These are phyloP conservation scores for Sporothrix mexicana DNA, from an alignment of 2,329 filamentous ascomycete genomes.

Conservation along the genomic window DNA sequence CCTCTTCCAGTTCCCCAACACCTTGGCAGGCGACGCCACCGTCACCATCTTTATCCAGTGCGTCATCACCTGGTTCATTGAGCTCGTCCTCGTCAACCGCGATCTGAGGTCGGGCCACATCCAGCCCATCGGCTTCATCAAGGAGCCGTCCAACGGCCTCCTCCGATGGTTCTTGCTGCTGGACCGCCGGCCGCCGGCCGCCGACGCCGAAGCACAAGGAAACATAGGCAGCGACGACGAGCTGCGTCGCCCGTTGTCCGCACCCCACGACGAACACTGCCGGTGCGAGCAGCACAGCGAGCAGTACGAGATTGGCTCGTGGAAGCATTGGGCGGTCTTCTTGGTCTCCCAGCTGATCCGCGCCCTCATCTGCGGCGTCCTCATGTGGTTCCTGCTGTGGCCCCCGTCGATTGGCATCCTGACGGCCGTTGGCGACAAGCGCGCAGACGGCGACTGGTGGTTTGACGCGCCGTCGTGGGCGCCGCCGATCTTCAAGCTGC, in stretches of 20 bases:
- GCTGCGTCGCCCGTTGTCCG: constrained; percentile 25
- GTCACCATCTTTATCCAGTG: constrained; percentile 59
- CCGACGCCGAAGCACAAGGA: neutral
- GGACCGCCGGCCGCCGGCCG: constrained; percentile 39
- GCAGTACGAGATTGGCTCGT: constrained; percentile 41
- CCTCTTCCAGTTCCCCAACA: constrained; percentile 58
- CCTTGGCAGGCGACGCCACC: constrained; percentile 56
- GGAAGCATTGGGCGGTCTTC: constrained; percentile 45
- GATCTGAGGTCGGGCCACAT: constrained; percentile 54
- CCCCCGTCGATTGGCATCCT: constrained; percentile 52
- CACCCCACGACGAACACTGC: constrained; percentile 35
- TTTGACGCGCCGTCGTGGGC: constrained; percentile 51
- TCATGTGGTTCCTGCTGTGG: constrained; percentile 53
- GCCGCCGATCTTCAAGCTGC: constrained; percentile 57
- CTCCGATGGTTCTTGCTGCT: constrained; percentile 55
- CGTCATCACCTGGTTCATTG: constrained; percentile 58
- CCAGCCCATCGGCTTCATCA: constrained; percentile 54
- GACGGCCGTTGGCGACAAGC: constrained; percentile 46
- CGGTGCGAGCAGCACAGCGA: constrained; percentile 35
- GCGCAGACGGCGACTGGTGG: constrained; percentile 50
- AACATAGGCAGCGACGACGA: constrained; percentile 8
- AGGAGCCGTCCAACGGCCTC: constrained; percentile 44
- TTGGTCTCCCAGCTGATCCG: constrained; percentile 47
- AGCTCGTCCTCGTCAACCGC: constrained; percentile 54
- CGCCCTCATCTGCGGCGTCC: constrained; percentile 47